Conservation (phyloP, 176 grass and related monocot species). For the bread wheat (Triticum aestivum) region IWGSC_CS_RefSeq_v2.1 NC_057809.1:548259145-548259644, state of each 20-base stretch:
- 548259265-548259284: not conserved
- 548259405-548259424: not conserved
- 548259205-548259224: not conserved
- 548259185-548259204: constrained; percentile 26
- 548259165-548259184: constrained; percentile 87
- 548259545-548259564: constrained; percentile 99
- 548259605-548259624: constrained; percentile 86
- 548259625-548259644: constrained; percentile 77
- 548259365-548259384: not conserved
- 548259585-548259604: constrained; percentile 76
- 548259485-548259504: not conserved
- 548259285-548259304: not conserved
- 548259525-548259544: constrained; percentile 64
- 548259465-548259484: not conserved
- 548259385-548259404: not conserved
- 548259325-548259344: not conserved
- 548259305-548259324: not conserved
- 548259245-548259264: not conserved
- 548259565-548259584: constrained; percentile 94
- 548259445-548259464: not conserved
- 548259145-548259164: constrained; percentile 96
- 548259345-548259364: not conserved
- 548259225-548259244: not conserved
- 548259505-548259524: constrained; percentile 20
- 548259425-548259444: not conserved